Percentiles rank a stretch among this genome's conserved stretches.
Evolutionary conservation across 371 early-diverging fungal genomes (phyloP).

Genomic region (Cokeromyces recurvatus): DNA sequence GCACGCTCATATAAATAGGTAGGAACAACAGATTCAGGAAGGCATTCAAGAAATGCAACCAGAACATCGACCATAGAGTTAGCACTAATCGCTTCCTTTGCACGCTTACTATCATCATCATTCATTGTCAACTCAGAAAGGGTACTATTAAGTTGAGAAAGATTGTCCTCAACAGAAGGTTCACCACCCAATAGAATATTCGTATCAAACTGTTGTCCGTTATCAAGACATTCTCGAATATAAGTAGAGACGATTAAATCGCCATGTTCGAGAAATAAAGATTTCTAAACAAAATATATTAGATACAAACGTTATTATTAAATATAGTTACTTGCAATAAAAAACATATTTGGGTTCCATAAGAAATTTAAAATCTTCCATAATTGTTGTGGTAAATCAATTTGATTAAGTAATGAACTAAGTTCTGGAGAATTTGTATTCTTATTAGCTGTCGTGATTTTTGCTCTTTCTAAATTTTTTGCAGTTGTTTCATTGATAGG

Average conservation of each 20-base stretch:
- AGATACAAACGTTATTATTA: too few species aligned
- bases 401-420: constrained; percentile 24
- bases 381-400: constrained; percentile 74
- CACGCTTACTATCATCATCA: neutral
- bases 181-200: constrained; percentile 32
- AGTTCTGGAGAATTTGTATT: neutral
- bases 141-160: neutral
- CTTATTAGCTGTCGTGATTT: neutral
- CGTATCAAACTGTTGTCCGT: constrained; percentile 68
- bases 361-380: constrained; percentile 81
- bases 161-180: neutral
- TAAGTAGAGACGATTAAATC: constrained; percentile 62
- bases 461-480: neutral
- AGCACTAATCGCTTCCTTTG: constrained; percentile 52
- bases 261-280: constrained; percentile 67
- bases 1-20: constrained; percentile 55
- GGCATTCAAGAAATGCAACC: constrained; percentile 64
- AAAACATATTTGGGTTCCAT: constrained; percentile 43
- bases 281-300: too few species aligned
- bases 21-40: constrained; percentile 78
- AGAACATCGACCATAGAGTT: constrained; percentile 79
- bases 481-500: neutral
- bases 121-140: constrained; percentile 5
- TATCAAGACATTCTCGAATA: constrained; percentile 81
- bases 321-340: constrained; percentile 17